phyloP scores from a whole-genome alignment of 2,329 filamentous ascomycete genomes.

The Didymella segeticola region DNA sequence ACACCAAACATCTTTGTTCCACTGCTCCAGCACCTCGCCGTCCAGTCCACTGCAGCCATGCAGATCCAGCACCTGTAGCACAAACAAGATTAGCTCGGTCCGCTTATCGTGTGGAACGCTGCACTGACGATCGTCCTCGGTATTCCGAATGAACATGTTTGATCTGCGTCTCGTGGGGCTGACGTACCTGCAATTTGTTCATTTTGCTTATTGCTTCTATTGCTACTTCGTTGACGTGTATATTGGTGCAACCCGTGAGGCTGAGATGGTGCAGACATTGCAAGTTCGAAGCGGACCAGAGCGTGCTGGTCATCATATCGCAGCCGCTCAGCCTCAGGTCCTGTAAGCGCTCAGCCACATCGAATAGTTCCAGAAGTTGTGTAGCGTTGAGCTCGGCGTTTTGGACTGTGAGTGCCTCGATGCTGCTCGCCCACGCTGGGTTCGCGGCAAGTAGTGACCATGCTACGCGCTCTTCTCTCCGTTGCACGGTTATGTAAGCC shows the following conservation, averaged over 20 bases:
- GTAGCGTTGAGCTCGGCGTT: background rate
- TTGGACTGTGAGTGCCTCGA: background rate
- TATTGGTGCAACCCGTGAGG: background rate
- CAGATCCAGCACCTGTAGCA: constrained; percentile 34
- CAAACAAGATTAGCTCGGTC: constrained; percentile 16
- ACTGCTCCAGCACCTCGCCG: constrained; percentile 25
- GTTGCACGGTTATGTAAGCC: background rate
- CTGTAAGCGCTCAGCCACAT: background rate
- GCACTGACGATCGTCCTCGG: constrained; percentile 19
- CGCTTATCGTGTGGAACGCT: constrained; percentile 30
- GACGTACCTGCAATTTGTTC: constrained; percentile 12
- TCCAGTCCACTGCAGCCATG: constrained; percentile 36
- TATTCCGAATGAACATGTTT: background rate
- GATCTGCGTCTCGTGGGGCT: background rate
- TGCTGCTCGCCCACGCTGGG: background rate
- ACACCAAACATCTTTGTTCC: constrained; percentile 35
- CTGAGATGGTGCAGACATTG: background rate
- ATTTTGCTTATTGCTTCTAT: constrained; percentile 18
- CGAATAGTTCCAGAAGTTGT: background rate
- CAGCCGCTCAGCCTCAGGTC: constrained; percentile 3
- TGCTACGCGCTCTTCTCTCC: constrained; percentile 3
- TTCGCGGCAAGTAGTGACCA: background rate
- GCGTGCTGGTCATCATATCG: constrained; percentile 9
- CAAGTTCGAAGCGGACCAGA: background rate
- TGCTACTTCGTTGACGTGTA: background rate